These are phyloP conservation scores for Colletotrichum caudatum DNA, from an alignment of 2,329 filamentous ascomycete species.

Conservation along the genomic window DNA sequence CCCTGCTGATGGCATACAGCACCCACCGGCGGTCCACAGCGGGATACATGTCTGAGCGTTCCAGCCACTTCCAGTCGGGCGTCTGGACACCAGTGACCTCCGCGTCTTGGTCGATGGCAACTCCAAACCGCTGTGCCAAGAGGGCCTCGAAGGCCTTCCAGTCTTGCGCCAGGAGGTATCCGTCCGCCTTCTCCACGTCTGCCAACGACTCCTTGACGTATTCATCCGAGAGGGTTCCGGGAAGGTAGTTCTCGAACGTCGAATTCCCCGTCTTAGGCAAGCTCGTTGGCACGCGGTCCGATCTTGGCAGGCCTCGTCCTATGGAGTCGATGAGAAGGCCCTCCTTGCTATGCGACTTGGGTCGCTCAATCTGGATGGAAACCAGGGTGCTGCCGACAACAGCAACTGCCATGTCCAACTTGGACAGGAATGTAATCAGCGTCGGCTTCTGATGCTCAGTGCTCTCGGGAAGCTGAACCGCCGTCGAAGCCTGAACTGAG, in stretches of 20 bases:
- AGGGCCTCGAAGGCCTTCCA: conserved; percentile 63
- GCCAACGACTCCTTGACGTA: conserved; percentile 61
- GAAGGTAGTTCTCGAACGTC: conserved; percentile 51
- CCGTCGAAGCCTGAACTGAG: conserved; percentile 66
- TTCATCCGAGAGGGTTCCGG: conserved; percentile 63
- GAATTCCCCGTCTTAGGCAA: conserved; percentile 34
- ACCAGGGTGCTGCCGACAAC: conserved; percentile 73
- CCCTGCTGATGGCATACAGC: conserved; percentile 70
- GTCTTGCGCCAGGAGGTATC: conserved; percentile 59
- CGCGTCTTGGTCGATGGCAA: conserved; percentile 41
- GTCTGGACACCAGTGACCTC: conserved; percentile 42
- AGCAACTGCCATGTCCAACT: conserved; percentile 74
- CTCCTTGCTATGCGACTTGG: conserved; percentile 66
- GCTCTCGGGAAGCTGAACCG: conserved; percentile 58
- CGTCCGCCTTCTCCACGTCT: conserved; percentile 62
- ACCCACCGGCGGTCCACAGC: conserved; percentile 75
- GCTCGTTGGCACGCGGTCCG: conserved; percentile 28
- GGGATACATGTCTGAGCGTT: conserved; percentile 58
- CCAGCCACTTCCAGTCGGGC: conserved; percentile 65
- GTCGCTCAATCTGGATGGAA: conserved; percentile 76
- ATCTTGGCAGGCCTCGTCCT: conserved; percentile 65
- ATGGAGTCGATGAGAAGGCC: conserved; percentile 80
- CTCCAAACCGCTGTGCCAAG: conserved; percentile 60
- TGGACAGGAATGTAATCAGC: conserved; percentile 72
- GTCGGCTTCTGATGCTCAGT: conserved; percentile 51